Percentiles rank a stretch among this genome's conserved stretches.
Conservation (phyloP, 495 filamentous ascomycete genomes). For the Niebla homalea region DNA sequence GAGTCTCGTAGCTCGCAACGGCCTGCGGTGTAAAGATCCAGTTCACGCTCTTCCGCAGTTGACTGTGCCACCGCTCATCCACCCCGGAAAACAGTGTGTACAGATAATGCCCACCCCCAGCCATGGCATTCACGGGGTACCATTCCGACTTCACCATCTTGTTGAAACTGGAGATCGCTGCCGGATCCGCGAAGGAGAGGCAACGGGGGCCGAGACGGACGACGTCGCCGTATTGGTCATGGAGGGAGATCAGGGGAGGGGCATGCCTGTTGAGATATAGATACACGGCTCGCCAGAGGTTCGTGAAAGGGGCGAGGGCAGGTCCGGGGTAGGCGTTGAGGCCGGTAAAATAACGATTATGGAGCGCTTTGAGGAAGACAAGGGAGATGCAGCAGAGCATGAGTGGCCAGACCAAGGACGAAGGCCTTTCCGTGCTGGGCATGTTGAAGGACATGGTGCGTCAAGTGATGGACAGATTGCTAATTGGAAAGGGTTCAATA, state of each 20-base stretch:
- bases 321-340: slow-evolving; percentile 56
- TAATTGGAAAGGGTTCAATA: no score
- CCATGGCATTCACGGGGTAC: slow-evolving; percentile 53
- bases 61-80: slow-evolving; percentile 60
- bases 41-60: slow-evolving; percentile 56
- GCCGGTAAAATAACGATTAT: slow-evolving; percentile 27
- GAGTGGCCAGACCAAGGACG: no score
- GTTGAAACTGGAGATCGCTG: slow-evolving; percentile 56
- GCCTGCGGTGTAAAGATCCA: slow-evolving; percentile 61
- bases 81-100: slow-evolving; percentile 67
- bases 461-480: no score
- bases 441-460: no score
- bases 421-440: no score
- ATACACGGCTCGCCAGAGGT: slow-evolving; percentile 48
- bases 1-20: slow-evolving; percentile 59
- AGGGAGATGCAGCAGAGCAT: no score
- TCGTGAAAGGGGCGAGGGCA: slow-evolving; percentile 50
- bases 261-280: not conserved
- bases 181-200: slow-evolving; percentile 53
- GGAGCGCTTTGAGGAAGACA: no score
- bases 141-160: slow-evolving; percentile 61
- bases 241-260: slow-evolving; percentile 39
- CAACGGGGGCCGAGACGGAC: slow-evolving; percentile 57
- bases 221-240: slow-evolving; percentile 56
- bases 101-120: slow-evolving; percentile 48